These are phyloP conservation scores for Cerrena zonata DNA, from an alignment of 1,284 basidiomycete species.

Conservation along the genomic window DNA sequence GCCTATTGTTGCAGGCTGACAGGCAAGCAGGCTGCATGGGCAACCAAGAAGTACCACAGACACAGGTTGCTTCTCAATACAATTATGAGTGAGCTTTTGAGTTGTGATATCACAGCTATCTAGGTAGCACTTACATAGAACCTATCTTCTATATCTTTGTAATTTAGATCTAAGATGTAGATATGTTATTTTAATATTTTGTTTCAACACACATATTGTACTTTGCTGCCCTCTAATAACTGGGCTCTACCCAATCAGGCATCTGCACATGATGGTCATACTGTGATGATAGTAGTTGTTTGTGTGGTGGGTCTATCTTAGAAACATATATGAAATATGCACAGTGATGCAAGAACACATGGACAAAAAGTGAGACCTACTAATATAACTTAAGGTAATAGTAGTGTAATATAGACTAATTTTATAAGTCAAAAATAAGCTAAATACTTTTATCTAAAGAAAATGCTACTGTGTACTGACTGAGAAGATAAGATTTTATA, in stretches of 20 bases:
- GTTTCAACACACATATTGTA: not conserved
- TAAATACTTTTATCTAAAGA: no score
- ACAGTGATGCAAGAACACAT: no score
- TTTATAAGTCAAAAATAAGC: no score
- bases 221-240: no score
- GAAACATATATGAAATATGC: no score
- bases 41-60: slow-evolving; percentile 17
- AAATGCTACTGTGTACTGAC: no score
- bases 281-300: not conserved
- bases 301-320: not conserved
- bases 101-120: not conserved
- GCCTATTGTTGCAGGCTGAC: slow-evolving; percentile 16
- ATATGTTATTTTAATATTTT: not conserved
- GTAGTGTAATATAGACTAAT: no score
- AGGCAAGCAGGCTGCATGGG: slow-evolving; percentile 19
- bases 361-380: no score
- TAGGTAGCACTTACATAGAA: not conserved
- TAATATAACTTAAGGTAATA: no score
- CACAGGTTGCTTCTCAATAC: slow-evolving; percentile 10
- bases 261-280: not conserved
- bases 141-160: not conserved
- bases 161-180: not conserved
- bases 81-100: not conserved
- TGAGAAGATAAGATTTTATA: no score
- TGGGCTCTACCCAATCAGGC: no score